Evolutionary conservation across 169 alveolate genomes (phyloP).

Genomic region (Plasmodium coatneyi): DNA sequence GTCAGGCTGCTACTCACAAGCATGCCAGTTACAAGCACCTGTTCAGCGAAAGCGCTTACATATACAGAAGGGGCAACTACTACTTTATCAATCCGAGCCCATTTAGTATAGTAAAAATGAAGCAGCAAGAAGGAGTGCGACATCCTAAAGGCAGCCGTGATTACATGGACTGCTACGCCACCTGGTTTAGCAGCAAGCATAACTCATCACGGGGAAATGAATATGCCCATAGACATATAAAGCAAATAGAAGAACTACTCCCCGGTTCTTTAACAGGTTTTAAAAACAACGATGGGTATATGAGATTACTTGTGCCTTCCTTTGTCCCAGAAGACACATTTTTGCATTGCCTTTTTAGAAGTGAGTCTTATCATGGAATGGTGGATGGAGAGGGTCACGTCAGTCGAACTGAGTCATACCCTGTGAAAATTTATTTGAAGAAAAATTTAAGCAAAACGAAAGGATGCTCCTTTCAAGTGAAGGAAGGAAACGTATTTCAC

Average conservation of each 20-base stretch:
- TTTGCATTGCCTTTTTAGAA: slow-evolving; percentile 9
- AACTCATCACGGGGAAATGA: neutral
- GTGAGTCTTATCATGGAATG: neutral
- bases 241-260: slow-evolving; percentile 22
- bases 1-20: neutral
- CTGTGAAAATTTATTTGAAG: slow-evolving; percentile 34
- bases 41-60: slow-evolving; percentile 2
- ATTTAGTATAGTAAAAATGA: slow-evolving; percentile 32
- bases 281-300: slow-evolving; percentile 29
- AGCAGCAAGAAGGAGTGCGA: neutral
- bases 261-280: slow-evolving; percentile 39
- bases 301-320: slow-evolving; percentile 4
- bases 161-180: slow-evolving; percentile 11
- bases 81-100: slow-evolving; percentile 44
- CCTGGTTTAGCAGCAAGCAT: neutral
- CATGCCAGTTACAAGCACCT: neutral
- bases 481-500: neutral
- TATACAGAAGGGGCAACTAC: slow-evolving; percentile 22
- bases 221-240: neutral
- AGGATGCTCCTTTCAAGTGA: slow-evolving; percentile 70
- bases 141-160: neutral
- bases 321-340: slow-evolving; percentile 31
- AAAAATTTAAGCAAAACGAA: slow-evolving; percentile 33
- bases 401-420: neutral
- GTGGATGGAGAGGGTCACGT: neutral